Base-by-base conservation (phyloP, 495 filamentous ascomycete species). In the Penicillium bovifimosum region DNA sequence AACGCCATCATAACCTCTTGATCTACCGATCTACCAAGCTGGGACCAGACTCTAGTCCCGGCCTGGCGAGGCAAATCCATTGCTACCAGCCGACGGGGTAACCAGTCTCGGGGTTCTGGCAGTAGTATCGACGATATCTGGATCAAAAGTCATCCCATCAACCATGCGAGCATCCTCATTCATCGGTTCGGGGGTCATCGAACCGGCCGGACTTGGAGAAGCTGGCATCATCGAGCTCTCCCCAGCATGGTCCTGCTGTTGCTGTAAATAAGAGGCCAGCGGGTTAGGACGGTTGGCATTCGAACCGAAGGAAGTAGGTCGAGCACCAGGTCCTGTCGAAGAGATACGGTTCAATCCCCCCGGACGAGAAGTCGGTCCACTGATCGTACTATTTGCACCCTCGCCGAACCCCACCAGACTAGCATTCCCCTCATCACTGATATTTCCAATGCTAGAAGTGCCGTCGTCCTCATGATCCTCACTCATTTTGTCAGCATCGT, bases 321-420 rank as follows among this genome's bases (percentile, higher is more conserved):
- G 63, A 14, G 51, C 55, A 27, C 48, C 36, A 9, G 26, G 18
- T 9, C 64, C 65, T 36, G 63, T 62, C 7, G 74, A 72, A 1
- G 66, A 65, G 34, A 68, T 43, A 8, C 72, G 58, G 27, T 63
- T 68, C 8, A 73, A 26, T 9, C 52, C 59, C 4, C 65, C 26
- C 8, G 64, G 61, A 29, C 57, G 63, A n/a, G 75, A 89, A 16
- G 80, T 84, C n/a, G 86, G 86, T 6, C 86, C 87, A 48, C 80
- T 83, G 46, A 87, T 78, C 0, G 86, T 90, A 60, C 84, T 91
- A 48, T 84, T 85, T 10, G 90, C 90, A 7, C 88, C 90, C 63
- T 95, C 91, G 43, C 91, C 91, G 52, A 95, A 95, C 0, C 82
- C 91, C 8, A 95, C 90, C 26, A 95, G 71, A 59, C 81, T 86